A percentile compares a stretch with the other conserved stretches of the same genome.
These are phyloP conservation scores for Berberis vulgaris DNA, from an alignment of 164 flowering plant genomes.

Conservation along the genomic window DNA sequence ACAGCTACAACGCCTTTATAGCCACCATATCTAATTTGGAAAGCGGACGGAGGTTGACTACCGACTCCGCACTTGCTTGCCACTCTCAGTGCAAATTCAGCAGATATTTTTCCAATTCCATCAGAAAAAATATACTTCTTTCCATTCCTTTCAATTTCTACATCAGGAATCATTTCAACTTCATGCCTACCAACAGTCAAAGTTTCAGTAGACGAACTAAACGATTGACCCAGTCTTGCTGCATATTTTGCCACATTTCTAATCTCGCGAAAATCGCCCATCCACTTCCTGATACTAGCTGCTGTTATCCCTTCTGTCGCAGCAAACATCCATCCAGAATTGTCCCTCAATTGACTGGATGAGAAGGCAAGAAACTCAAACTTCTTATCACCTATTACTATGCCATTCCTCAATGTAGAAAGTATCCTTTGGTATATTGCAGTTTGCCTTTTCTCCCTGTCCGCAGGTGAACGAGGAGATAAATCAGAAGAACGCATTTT, in stretches of 20 bases:
- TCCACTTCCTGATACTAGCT: constrained; percentile 53
- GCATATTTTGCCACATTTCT: constrained; percentile 83
- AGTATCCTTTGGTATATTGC: constrained; percentile 50
- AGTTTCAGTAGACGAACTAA: constrained; percentile 74
- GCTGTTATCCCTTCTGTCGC: constrained; percentile 45
- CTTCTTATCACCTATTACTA: too few relatives aligned
- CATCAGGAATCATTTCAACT: constrained; percentile 46
- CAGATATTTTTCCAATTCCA: constrained; percentile 90
- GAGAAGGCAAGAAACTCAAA: constrained; percentile 53
- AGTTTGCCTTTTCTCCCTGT: constrained; percentile 26
- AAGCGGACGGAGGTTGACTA: constrained; percentile 54
- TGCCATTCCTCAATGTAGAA: too few relatives aligned
- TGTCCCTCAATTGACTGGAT: constrained; percentile 71
- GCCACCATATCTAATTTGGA: constrained; percentile 79
- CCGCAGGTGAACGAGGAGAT: constrained; percentile 25
- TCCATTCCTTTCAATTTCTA: constrained; percentile 18
- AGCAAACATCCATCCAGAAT: constrained; percentile 91
- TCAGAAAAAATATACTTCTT: constrained; percentile 63
- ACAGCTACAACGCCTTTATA: constrained; percentile 89
- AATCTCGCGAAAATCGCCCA: constrained; percentile 70
- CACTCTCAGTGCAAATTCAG: constrained; percentile 50
- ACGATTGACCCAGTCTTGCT: constrained; percentile 89
- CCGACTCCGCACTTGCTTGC: constrained; percentile 51
- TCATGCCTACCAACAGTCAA: constrained; percentile 40
- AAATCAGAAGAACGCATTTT: constrained; percentile 54